Evolutionary conservation across 169 alveolate species (phyloP).

Genomic region (Cryptosporidium felis): DNA sequence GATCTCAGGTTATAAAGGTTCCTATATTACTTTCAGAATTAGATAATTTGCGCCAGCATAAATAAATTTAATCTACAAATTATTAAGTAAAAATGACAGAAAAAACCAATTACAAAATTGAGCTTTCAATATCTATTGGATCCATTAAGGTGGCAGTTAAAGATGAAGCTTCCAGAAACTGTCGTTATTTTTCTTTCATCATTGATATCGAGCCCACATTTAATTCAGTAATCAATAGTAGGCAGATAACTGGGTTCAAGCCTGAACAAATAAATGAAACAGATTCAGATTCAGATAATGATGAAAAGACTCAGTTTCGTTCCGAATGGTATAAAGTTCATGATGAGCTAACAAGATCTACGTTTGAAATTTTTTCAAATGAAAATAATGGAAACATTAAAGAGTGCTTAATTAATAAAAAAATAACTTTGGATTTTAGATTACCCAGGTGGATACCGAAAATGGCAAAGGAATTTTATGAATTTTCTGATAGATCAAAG

Average conservation of each 20-base stretch:
- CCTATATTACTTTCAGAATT: no score
- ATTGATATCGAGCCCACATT: conserved; percentile 50
- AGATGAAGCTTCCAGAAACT: conserved; percentile 1
- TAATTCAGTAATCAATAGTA: neutral
- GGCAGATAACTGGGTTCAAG: neutral
- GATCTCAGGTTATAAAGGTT: no score
- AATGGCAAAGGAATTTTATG: conserved; percentile 20
- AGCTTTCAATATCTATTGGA: neutral
- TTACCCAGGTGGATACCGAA: conserved; percentile 36
- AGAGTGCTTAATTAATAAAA: conserved; percentile 24
- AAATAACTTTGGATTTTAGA: neutral
- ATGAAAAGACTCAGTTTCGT: conserved; percentile 8
- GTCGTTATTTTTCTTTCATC: neutral
- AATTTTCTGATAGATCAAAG: neutral
- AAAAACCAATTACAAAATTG: neutral
- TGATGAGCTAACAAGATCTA: neutral
- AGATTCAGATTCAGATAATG: conserved; percentile 7
- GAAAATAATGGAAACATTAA: conserved; percentile 8
- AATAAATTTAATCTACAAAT: neutral
- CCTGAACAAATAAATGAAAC: neutral
- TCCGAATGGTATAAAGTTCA: conserved; percentile 24
- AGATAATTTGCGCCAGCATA: neutral
- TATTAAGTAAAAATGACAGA: neutral
- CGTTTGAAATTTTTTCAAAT: conserved; percentile 21
- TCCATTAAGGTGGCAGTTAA: conserved; percentile 8